Conservation (phyloP, 306 rosid genomes). For the Boehmeria nivea region DNA sequence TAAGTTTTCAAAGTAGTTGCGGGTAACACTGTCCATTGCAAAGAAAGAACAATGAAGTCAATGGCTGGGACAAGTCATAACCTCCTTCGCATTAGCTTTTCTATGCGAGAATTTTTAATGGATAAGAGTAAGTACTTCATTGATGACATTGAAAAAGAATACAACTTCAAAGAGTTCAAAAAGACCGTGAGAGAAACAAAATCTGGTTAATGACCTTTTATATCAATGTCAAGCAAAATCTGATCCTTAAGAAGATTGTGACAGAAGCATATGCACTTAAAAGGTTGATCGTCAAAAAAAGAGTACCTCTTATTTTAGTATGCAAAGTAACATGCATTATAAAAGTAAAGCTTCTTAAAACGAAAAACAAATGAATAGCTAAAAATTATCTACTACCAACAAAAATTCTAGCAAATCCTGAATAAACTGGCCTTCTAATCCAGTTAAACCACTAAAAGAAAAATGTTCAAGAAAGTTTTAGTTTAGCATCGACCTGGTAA, state of each 20-base stretch:
- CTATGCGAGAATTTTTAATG: too few species aligned
- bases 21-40: conserved; percentile 34
- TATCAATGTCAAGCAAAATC: too few species aligned
- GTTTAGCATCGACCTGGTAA: conserved; percentile 43
- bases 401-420: neutral
- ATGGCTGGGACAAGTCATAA: neutral
- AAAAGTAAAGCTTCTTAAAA: neutral
- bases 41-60: conserved; percentile 8
- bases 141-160: too few species aligned
- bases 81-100: neutral
- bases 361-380: neutral
- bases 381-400: neutral
- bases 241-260: too few species aligned
- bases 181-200: too few species aligned
- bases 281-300: neutral
- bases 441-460: conserved; percentile 1
- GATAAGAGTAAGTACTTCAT: too few species aligned
- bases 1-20: conserved; percentile 50
- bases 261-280: too few species aligned
- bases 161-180: too few species aligned
- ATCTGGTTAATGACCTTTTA: too few species aligned
- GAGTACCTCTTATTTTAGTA: neutral
- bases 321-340: neutral
- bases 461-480: neutral
- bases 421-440: neutral